phyloP scores from a whole-genome alignment of 163 green algal species.

The Prototheca wickerhamii region DNA sequence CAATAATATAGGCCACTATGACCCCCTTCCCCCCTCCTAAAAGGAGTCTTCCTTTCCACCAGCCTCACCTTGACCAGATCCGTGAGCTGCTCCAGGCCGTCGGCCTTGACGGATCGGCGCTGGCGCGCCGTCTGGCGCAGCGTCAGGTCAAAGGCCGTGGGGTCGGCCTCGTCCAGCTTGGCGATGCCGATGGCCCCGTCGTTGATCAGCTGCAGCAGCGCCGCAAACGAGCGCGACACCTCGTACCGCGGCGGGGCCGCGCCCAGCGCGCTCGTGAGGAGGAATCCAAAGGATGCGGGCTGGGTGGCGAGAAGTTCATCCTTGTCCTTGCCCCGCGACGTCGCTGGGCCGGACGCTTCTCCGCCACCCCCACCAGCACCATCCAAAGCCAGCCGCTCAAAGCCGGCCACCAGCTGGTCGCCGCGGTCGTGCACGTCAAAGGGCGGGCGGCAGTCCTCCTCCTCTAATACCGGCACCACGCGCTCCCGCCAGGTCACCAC shows the following conservation, averaged over 20 bases:
- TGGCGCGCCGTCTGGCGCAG: too few relatives aligned
- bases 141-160: not conserved
- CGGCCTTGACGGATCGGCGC: too few relatives aligned
- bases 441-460: constrained; percentile 30
- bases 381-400: not conserved
- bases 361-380: not conserved
- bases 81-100: not conserved
- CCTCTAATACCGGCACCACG: constrained; percentile 62
- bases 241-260: constrained; percentile 22
- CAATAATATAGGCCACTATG: too few relatives aligned
- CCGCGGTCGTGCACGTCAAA: constrained; percentile 71
- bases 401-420: constrained; percentile 37
- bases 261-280: not conserved
- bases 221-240: constrained; percentile 57
- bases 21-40: too few relatives aligned
- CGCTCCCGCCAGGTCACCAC: constrained; percentile 43
- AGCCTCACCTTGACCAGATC: too few relatives aligned
- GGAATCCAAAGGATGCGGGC: not conserved
- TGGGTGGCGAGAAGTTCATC: too few relatives aligned
- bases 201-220: constrained; percentile 63
- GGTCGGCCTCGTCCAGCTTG: constrained; percentile 1
- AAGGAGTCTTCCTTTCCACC: too few relatives aligned
- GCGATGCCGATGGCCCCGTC: constrained; percentile 41
- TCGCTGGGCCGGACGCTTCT: too few relatives aligned
- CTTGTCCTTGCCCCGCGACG: too few relatives aligned